These are phyloP conservation scores for Amphirosellinia nigrospora DNA, from an alignment of 495 filamentous ascomycete species.

Conservation along the genomic window DNA sequence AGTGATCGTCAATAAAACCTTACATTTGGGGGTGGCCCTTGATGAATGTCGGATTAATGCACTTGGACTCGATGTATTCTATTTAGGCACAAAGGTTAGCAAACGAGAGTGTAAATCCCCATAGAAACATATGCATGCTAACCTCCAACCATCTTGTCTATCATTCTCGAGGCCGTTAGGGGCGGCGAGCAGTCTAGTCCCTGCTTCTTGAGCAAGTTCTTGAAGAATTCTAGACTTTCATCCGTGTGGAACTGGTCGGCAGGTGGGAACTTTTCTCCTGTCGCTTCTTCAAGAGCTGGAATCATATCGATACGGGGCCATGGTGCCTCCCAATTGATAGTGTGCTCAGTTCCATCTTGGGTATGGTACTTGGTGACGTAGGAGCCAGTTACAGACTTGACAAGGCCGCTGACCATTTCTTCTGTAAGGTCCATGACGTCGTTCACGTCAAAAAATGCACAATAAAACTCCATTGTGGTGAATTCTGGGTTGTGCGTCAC, in stretches of 20 bases:
- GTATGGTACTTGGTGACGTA: conserved; percentile 84
- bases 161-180: conserved; percentile 93
- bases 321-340: conserved; percentile 93
- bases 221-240: conserved; percentile 86
- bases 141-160: conserved; percentile 88
- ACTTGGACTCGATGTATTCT: conserved; percentile 93
- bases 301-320: conserved; percentile 98
- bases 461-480: conserved; percentile 97
- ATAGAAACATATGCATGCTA: neutral
- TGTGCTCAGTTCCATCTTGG: conserved; percentile 79
- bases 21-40: conserved; percentile 53
- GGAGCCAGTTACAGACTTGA: conserved; percentile 85
- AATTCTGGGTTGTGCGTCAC: conserved; percentile 98
- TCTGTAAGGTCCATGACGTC: conserved; percentile 95
- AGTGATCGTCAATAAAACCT: neutral
- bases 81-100: neutral
- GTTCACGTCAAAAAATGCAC: conserved; percentile 90
- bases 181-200: conserved; percentile 89
- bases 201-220: conserved; percentile 82
- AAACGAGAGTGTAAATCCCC: neutral
- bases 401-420: conserved; percentile 89
- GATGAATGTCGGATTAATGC: conserved; percentile 96
- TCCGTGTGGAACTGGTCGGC: conserved; percentile 86
- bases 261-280: conserved; percentile 91
- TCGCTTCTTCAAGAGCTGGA: conserved; percentile 84